Evolutionary conservation across 768 basidiomycete genomes (phyloP).

Genomic region (Hebeloma cylindrosporum): DNA sequence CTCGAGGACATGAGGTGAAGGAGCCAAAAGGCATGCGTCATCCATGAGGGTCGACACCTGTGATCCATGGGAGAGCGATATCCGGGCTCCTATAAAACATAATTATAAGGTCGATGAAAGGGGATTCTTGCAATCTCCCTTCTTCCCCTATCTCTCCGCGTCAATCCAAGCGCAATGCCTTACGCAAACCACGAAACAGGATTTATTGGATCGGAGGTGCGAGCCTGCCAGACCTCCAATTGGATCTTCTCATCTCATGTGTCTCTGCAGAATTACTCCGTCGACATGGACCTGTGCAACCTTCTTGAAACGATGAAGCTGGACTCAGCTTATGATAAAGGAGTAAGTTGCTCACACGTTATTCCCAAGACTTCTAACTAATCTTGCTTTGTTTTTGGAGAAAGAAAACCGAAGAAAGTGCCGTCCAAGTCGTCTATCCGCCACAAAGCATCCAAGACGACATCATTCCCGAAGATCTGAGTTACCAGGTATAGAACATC

Average conservation of each 20-base stretch:
- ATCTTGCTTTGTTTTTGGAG: constrained; percentile 32
- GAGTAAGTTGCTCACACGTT: constrained; percentile 23
- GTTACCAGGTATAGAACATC: constrained; percentile 37
- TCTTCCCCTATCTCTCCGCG: background rate
- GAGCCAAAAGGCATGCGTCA: constrained; percentile 21
- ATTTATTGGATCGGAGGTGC: constrained; percentile 23
- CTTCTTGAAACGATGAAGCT: constrained; percentile 53
- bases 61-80: constrained; percentile 14
- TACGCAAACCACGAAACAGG: constrained; percentile 24
- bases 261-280: constrained; percentile 18
- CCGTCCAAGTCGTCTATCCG: constrained; percentile 11
- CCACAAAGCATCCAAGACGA: constrained; percentile 34
- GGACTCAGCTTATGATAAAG: constrained; percentile 30
- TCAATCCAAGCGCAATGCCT: constrained; percentile 17
- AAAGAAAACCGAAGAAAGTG: constrained; percentile 38
- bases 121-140: background rate
- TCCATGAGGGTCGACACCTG: constrained; percentile 25
- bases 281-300: constrained; percentile 53
- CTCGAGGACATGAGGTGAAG: constrained; percentile 18
- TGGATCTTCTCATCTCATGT: too few relatives aligned
- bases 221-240: background rate
- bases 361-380: constrained; percentile 6
- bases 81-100: too few relatives aligned
- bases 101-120: too few relatives aligned
- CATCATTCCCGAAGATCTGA: constrained; percentile 47